phyloP scores from a whole-genome alignment of 768 basidiomycete genomes.

The Rhizopogon rudus region DNA sequence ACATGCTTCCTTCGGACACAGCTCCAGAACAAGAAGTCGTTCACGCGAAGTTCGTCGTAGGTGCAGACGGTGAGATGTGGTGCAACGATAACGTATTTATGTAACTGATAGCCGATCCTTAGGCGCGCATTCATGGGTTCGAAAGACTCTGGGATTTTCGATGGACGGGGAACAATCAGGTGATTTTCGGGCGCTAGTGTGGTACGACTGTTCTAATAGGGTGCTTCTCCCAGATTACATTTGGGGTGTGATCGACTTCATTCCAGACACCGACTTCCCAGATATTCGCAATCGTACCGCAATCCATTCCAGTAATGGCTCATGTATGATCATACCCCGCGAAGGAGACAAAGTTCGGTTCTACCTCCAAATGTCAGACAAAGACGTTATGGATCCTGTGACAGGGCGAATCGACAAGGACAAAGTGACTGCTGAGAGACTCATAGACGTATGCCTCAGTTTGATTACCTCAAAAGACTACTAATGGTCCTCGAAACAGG shows the following conservation, averaged over 20 bases:
- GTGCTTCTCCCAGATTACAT: conserved; percentile 47
- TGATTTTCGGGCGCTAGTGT: conserved; percentile 1
- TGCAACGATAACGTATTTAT: background rate
- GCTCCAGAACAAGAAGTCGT: conserved; percentile 29
- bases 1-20: conserved; percentile 7
- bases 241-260: conserved; percentile 78
- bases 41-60: conserved; percentile 31
- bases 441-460: conserved; percentile 42
- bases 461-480: background rate
- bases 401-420: conserved; percentile 52
- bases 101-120: background rate
- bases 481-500: conserved; percentile 26
- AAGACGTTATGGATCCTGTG: conserved; percentile 36
- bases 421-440: conserved; percentile 41
- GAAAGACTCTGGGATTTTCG: conserved; percentile 36
- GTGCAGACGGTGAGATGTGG: conserved; percentile 26
- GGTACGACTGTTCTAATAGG: background rate
- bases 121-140: conserved; percentile 45
- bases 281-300: conserved; percentile 62
- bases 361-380: conserved; percentile 62
- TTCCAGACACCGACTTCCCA: conserved; percentile 72
- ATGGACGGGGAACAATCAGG: conserved; percentile 50
- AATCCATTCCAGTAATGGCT: conserved; percentile 66
- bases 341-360: conserved; percentile 64
- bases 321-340: conserved; percentile 72